Conservation (phyloP, 2,329 filamentous ascomycete species). For the Penicillium sumatraense region DNA sequence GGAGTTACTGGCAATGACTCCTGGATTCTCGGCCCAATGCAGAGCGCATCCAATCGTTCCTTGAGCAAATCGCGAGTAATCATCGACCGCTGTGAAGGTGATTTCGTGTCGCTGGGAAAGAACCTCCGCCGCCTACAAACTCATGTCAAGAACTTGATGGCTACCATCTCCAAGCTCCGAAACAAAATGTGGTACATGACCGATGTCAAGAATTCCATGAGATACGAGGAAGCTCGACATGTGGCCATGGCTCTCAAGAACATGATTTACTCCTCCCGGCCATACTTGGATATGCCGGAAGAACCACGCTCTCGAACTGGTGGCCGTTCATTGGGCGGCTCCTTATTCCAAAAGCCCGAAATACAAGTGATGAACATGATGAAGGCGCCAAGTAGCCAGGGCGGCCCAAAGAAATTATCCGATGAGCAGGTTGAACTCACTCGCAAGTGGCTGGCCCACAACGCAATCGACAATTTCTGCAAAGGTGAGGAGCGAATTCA, state of each 20-base stretch:
- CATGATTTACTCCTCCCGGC: conserved; percentile 68
- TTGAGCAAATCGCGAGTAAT: conserved; percentile 37
- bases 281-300: conserved; percentile 30
- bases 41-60: conserved; percentile 54
- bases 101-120: conserved; percentile 78
- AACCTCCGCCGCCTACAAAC: conserved; percentile 78
- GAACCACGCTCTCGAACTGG: conserved; percentile 45
- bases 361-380: conserved; percentile 86
- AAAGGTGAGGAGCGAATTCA: conserved; percentile 94
- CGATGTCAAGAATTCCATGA: conserved; percentile 86
- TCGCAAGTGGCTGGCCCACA: conserved; percentile 77
- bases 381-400: conserved; percentile 79
- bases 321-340: conserved; percentile 55
- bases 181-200: conserved; percentile 99
- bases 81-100: conserved; percentile 43
- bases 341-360: conserved; percentile 78
- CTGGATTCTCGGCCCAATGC: conserved; percentile 75
- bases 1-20: conserved; percentile 63
- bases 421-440: conserved; percentile 92
- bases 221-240: conserved; percentile 84
- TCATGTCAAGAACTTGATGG: conserved; percentile 75
- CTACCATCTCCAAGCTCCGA: conserved; percentile 72
- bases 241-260: conserved; percentile 86
- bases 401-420: conserved; percentile 92
- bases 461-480: conserved; percentile 89